Conservation (phyloP, 192 early-diverging fungal species). For the Entomortierella beljakovae region DNA sequence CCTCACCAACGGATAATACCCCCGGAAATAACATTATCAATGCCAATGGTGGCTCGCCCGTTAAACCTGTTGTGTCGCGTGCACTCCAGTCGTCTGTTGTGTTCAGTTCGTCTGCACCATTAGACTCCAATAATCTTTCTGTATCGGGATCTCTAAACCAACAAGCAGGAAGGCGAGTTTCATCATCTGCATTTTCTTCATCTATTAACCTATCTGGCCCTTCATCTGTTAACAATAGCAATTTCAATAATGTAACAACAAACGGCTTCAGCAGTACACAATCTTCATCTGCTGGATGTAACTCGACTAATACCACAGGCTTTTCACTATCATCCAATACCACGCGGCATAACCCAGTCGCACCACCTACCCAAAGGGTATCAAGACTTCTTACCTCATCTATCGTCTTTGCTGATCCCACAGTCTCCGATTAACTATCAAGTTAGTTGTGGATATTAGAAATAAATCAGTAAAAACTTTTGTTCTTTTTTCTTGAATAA, state of each 20-base stretch:
- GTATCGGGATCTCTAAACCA: neutral
- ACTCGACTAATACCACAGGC: neutral
- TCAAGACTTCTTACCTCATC: conserved; percentile 37
- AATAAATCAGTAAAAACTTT: too few relatives aligned
- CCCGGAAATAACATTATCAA: neutral
- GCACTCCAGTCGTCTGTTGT: conserved; percentile 29
- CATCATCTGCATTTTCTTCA: conserved; percentile 40
- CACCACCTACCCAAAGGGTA: conserved; percentile 28
- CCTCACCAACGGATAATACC: neutral
- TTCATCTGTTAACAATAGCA: neutral
- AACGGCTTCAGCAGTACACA: neutral
- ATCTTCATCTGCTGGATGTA: neutral
- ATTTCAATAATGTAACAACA: neutral
- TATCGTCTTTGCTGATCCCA: conserved; percentile 39
- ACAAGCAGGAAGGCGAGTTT: conserved; percentile 10
- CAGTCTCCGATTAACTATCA: neutral
- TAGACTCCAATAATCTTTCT: neutral
- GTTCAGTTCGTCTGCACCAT: conserved; percentile 5
- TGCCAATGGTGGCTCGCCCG: neutral
- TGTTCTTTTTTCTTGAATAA: too few relatives aligned
- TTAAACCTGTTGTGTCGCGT: conserved; percentile 2
- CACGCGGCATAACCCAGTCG: neutral
- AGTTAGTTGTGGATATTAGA: neutral
- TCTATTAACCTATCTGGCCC: conserved; percentile 27
- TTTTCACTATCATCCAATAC: neutral